These are phyloP conservation scores for Olyra latifolia DNA, from an alignment of 176 grass and related monocot genomes.

Conservation along the genomic window DNA sequence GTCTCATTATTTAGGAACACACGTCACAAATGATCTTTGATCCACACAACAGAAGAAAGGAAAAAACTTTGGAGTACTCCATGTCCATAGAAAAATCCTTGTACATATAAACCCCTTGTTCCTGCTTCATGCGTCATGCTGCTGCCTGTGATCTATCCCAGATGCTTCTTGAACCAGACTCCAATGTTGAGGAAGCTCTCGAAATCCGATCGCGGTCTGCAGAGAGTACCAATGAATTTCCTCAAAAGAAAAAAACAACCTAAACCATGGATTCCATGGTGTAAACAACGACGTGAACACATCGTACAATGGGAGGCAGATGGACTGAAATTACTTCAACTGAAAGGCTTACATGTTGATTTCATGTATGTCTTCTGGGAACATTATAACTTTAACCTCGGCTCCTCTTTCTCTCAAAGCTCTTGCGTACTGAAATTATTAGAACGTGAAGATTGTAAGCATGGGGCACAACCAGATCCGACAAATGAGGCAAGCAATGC, in stretches of 20 bases:
- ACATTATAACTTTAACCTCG: conserved; percentile 49
- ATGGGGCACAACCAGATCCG: background rate
- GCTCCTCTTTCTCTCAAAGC: conserved; percentile 46
- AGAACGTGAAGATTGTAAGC: background rate
- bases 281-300: background rate
- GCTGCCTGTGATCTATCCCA: background rate
- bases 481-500: background rate
- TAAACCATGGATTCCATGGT: background rate
- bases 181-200: conserved; percentile 89
- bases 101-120: too few relatives aligned
- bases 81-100: too few relatives aligned
- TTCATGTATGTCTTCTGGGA: conserved; percentile 64
- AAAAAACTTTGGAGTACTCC: background rate
- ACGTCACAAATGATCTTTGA: background rate
- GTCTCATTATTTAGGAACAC: background rate
- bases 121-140: too few relatives aligned
- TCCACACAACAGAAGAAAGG: background rate
- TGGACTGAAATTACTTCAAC: background rate
- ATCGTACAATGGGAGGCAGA: background rate
- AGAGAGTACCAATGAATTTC: background rate
- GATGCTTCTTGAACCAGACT: conserved; percentile 87
- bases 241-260: too few relatives aligned
- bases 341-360: conserved; percentile 40
- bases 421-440: conserved; percentile 44
- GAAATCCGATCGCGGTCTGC: conserved; percentile 69